Evolutionary conservation across 345 rosid species (phyloP).

Genomic region (Arabidopsis arenosa): DNA sequence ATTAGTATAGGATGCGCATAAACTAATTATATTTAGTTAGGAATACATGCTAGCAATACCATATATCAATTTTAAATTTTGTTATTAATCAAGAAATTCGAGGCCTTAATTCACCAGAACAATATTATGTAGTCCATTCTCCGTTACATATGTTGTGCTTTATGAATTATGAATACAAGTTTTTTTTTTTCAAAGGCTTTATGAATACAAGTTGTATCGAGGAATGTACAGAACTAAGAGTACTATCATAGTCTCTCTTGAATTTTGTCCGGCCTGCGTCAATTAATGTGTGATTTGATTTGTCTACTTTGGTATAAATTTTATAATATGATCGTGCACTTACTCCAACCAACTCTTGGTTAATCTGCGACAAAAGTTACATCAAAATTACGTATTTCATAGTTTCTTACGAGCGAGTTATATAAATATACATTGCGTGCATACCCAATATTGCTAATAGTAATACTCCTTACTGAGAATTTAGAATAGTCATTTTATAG

Average conservation of each 20-base stretch:
- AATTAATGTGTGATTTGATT: not conserved
- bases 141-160: no score
- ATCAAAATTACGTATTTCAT: not conserved
- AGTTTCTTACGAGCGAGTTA: not conserved
- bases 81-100: not conserved
- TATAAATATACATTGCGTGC: not conserved
- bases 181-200: no score
- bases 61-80: not conserved
- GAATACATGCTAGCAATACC: slow-evolving; percentile 1
- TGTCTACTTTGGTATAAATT: not conserved
- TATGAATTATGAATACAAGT: no score
- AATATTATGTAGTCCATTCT: no score
- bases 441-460: no score
- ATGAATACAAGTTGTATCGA: no score
- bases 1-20: not conserved
- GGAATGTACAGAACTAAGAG: not conserved
- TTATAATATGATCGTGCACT: not conserved
- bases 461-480: no score
- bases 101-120: not conserved
- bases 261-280: not conserved
- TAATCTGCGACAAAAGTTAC: not conserved
- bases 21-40: slow-evolving; percentile 8
- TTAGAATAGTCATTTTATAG: no score
- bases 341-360: not conserved
- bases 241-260: not conserved